phyloP scores from a whole-genome alignment of 2,329 filamentous ascomycete genomes.

The Dactylellina drechsleri region DNA sequence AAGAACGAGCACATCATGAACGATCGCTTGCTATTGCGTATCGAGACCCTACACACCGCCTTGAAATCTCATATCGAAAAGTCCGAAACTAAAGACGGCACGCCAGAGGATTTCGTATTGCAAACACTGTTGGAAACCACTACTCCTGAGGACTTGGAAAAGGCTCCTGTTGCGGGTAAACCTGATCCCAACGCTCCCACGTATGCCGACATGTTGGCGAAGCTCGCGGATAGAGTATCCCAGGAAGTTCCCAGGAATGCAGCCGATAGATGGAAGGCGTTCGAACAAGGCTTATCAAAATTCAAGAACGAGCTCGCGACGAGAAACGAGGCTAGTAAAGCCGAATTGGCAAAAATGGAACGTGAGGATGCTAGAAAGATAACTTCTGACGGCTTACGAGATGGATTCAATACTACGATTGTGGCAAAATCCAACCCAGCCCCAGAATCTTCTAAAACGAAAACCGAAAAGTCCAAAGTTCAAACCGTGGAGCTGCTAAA shows the following conservation, averaged over 20 bases:
- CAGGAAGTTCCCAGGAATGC: slow-evolving; percentile 79
- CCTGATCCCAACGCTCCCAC: slow-evolving; percentile 70
- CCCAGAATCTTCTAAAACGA: slow-evolving; percentile 62
- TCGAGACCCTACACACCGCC: slow-evolving; percentile 78
- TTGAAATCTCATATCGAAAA: slow-evolving; percentile 74
- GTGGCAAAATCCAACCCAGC: slow-evolving; percentile 71
- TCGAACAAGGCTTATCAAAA: slow-evolving; percentile 78
- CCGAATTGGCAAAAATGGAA: slow-evolving; percentile 82
- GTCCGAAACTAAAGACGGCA: slow-evolving; percentile 71
- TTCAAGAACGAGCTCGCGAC: slow-evolving; percentile 81
- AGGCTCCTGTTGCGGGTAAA: slow-evolving; percentile 33
- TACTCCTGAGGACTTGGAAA: slow-evolving; percentile 33
- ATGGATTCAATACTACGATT: slow-evolving; percentile 87
- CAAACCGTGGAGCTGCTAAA: slow-evolving; percentile 79
- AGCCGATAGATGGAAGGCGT: slow-evolving; percentile 75
- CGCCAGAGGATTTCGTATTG: slow-evolving; percentile 85
- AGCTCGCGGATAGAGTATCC: slow-evolving; percentile 93
- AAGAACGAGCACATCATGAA: slow-evolving; percentile 95
- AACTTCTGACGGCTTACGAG: slow-evolving; percentile 87
- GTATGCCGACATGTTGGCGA: slow-evolving; percentile 98
- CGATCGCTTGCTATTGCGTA: slow-evolving; percentile 85
- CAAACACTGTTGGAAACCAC: slow-evolving; percentile 79
- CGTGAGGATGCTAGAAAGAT: slow-evolving; percentile 88
- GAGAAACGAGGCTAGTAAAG: slow-evolving; percentile 78
- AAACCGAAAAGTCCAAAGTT: slow-evolving; percentile 63